Evolutionary conservation across 108 stramenopile species (phyloP).

Genomic region (Fistulifera pelliculosa): DNA sequence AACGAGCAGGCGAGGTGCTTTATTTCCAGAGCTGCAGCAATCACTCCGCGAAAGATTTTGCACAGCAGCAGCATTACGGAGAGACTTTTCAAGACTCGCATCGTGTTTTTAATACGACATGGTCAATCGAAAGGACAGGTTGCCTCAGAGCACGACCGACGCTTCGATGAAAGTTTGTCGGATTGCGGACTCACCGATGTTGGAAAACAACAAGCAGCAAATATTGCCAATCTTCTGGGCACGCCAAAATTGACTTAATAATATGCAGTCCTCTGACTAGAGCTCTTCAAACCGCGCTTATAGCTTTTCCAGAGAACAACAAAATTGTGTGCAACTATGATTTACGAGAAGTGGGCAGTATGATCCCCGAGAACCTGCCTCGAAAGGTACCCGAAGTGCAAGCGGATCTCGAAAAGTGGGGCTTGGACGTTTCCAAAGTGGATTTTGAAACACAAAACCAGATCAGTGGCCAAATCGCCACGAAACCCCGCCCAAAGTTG

Average conservation of each 20-base stretch:
- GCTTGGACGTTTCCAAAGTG: neutral
- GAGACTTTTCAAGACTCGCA: neutral
- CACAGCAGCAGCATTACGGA: neutral
- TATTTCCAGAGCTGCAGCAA: too few relatives aligned
- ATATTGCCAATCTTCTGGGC: conserved; percentile 9
- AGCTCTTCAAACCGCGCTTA: conserved; percentile 31
- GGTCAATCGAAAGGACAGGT: conserved; percentile 29
- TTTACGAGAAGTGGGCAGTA: conserved; percentile 24
- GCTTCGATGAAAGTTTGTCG: conserved; percentile 14
- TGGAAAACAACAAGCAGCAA: conserved; percentile 17
- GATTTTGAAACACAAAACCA: conserved; percentile 13
- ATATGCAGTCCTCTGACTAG: conserved; percentile 34
- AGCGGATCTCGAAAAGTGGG: conserved; percentile 10
- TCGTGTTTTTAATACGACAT: conserved; percentile 30
- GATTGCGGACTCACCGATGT: conserved; percentile 25
- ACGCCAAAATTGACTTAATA: conserved; percentile 23
- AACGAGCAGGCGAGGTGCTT: too few relatives aligned
- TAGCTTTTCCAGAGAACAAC: conserved; percentile 21
- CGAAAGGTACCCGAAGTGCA: conserved; percentile 14
- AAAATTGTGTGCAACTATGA: conserved; percentile 19
- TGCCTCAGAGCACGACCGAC: conserved; percentile 17
- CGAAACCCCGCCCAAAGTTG: conserved; percentile 15
- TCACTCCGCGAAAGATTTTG: neutral
- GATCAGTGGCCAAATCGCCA: conserved; percentile 12
- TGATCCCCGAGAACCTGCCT: conserved; percentile 28